Evolutionary conservation across 495 filamentous ascomycete genomes (phyloP), one percentile per base, ranked within the genome.

Genomic region (Cercophora samala): DNA sequence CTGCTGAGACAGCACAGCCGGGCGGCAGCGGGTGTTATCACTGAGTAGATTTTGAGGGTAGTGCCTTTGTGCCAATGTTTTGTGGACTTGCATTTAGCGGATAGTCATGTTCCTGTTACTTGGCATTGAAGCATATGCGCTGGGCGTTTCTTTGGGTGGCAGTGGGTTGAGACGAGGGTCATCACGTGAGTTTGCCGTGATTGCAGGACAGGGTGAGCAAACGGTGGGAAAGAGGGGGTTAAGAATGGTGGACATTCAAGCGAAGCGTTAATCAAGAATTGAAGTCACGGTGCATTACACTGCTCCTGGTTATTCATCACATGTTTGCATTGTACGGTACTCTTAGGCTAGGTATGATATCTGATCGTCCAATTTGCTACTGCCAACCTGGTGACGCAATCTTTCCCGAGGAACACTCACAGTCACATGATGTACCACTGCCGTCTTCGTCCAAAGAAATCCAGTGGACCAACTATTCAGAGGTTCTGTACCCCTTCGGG

Each of bases 1-100:
- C 63, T 73, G 2, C 59, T 82, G 26, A 68, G 78, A 9, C 70
- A 71, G 8, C 69, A 81, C 11, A 79, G 71, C 42, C 72, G 77
- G 8, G 76, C 80, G 6, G 80, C 79, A 0, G 70, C 74, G 1
- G 66, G 68, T 6, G 72, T 75, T 73, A 55, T 60, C 0, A 29
- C n/a, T 11, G 58, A 60, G 4, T 60, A 60, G 26, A 13, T 23
- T n/a, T 13, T 18, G 58, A 46, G 37, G 37, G 37, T 46, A 46
- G 6, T 46, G 9, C 1, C n/a, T 46, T 13, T 46, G 37, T 46
- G 13, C 11, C 2, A 9, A 11, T 46, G 37, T 46, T 11, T 17
- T 9, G 26, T 9, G 13, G 29, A 8, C 8, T 13, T 46, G 15
- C 37, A 9, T 46, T 46, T 9, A 46, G 37, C 0, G 37, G 37